Conservation (phyloP, 2,329 filamentous ascomycete genomes). For the Penicillium sp. region DNA sequence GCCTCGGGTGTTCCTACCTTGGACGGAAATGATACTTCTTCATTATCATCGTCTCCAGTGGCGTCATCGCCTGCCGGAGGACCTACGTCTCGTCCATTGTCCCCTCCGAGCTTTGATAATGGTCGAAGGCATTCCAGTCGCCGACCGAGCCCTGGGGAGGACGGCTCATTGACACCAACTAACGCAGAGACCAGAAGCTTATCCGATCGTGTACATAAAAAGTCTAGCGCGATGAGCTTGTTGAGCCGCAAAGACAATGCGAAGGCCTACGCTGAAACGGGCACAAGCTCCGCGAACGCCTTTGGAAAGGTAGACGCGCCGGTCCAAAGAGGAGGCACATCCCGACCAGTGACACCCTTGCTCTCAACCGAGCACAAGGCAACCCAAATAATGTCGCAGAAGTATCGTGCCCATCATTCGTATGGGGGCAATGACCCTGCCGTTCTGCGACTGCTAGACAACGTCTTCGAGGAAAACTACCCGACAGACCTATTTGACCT, state of each 20-base stretch:
- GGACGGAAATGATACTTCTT: slow-evolving; percentile 25
- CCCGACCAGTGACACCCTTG: slow-evolving; percentile 38
- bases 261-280: slow-evolving; percentile 64
- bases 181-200: slow-evolving; percentile 34
- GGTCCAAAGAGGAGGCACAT: slow-evolving; percentile 37
- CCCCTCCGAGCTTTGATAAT: slow-evolving; percentile 34
- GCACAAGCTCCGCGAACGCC: slow-evolving; percentile 62
- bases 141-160: slow-evolving; percentile 27
- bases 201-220: slow-evolving; percentile 34
- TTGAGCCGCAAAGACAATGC: slow-evolving; percentile 56
- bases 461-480: slow-evolving; percentile 71
- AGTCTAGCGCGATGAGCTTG: slow-evolving; percentile 59
- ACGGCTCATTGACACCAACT: slow-evolving; percentile 31
- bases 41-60: slow-evolving; percentile 34
- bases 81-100: slow-evolving; percentile 32
- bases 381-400: slow-evolving; percentile 33
- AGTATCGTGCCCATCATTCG: slow-evolving; percentile 68
- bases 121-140: slow-evolving; percentile 32
- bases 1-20: neutral
- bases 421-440: slow-evolving; percentile 75
- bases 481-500: slow-evolving; percentile 62
- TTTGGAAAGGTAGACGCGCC: slow-evolving; percentile 63
- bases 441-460: slow-evolving; percentile 67
- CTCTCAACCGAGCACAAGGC: slow-evolving; percentile 35
- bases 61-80: slow-evolving; percentile 38